phyloP scores from a whole-genome alignment of 2,329 filamentous ascomycete species.

The Bipolaris victoriae region DNA sequence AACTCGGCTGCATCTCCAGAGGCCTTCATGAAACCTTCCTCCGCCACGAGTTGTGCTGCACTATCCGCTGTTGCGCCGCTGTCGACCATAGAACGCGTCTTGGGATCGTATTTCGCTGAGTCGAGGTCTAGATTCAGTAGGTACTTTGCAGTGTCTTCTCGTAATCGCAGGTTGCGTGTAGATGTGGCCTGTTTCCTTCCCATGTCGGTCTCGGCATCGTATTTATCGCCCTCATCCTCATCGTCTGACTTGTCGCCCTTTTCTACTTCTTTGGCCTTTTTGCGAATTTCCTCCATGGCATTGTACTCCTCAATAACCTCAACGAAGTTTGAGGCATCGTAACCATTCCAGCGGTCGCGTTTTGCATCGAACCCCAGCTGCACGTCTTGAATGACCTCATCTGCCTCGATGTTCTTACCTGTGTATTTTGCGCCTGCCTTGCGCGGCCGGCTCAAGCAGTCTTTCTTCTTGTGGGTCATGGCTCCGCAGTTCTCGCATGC shows the following conservation, averaged over 20 bases:
- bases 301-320: constrained; percentile 89
- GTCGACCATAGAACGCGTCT: constrained; percentile 89
- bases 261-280: constrained; percentile 50
- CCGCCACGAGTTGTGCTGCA: constrained; percentile 81
- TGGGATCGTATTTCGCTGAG: constrained; percentile 96
- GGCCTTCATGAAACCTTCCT: constrained; percentile 87
- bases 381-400: constrained; percentile 85
- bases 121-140: constrained; percentile 93
- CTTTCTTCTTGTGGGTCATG: constrained; percentile 95
- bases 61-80: constrained; percentile 80
- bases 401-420: constrained; percentile 89
- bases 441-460: constrained; percentile 86
- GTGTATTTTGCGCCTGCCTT: constrained; percentile 92
- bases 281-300: constrained; percentile 77
- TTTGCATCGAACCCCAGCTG: constrained; percentile 96
- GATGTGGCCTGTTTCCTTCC: constrained; percentile 89
- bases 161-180: constrained; percentile 85
- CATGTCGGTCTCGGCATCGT: constrained; percentile 97
- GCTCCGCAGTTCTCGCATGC: constrained; percentile 98
- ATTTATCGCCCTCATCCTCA: constrained; percentile 65
- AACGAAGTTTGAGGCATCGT: constrained; percentile 84
- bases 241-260: constrained; percentile 54
- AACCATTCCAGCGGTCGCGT: constrained; percentile 97
- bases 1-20: constrained; percentile 94
- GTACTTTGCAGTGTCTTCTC: constrained; percentile 98